Percentiles rank a stretch among this genome's conserved stretches.
Evolutionary conservation across 495 filamentous ascomycete genomes (phyloP).

Genomic region (Astrothelium macrocarpum): DNA sequence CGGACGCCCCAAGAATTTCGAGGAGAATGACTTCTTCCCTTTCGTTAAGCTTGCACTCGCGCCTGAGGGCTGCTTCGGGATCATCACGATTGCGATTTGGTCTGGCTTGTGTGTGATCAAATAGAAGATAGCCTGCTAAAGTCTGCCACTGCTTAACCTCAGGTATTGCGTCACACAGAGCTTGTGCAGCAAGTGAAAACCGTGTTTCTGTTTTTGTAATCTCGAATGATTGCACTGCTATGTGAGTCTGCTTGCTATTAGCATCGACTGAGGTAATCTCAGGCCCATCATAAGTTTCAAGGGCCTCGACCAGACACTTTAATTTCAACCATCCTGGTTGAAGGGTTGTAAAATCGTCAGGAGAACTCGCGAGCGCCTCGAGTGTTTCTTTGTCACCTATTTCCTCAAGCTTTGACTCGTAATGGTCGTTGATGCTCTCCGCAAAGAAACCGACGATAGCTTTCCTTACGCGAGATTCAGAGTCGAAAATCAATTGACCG

Average conservation of each 20-base stretch:
- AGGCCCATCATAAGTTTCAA: slow-evolving; percentile 64
- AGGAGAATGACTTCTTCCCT: slow-evolving; percentile 77
- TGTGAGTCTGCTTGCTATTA: slow-evolving; percentile 32
- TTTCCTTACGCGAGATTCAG: slow-evolving; percentile 71
- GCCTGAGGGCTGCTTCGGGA: slow-evolving; percentile 47
- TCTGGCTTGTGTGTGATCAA: slow-evolving; percentile 64
- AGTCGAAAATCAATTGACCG: slow-evolving; percentile 77
- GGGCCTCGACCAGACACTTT: slow-evolving; percentile 76
- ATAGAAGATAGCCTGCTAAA: slow-evolving; percentile 79
- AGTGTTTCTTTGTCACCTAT: slow-evolving; percentile 71
- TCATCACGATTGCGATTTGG: slow-evolving; percentile 45
- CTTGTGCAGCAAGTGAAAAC: slow-evolving; percentile 74
- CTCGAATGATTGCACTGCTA: slow-evolving; percentile 20
- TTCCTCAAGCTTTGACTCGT: slow-evolving; percentile 70
- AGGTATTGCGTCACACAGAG: slow-evolving; percentile 68
- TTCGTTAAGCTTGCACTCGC: slow-evolving; percentile 60
- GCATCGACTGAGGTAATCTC: slow-evolving; percentile 13
- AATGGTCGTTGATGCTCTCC: slow-evolving; percentile 71
- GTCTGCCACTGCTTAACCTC: slow-evolving; percentile 81
- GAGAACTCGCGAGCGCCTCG: slow-evolving; percentile 53
- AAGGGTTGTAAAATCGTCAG: slow-evolving; percentile 63
- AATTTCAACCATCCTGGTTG: slow-evolving; percentile 78
- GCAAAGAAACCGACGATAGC: slow-evolving; percentile 84
- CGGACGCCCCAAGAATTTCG: slow-evolving; percentile 71
- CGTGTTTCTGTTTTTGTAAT: slow-evolving; percentile 55